Conservation (phyloP, 2,329 filamentous ascomycete genomes). For the Penicillium brevicompactum region DNA sequence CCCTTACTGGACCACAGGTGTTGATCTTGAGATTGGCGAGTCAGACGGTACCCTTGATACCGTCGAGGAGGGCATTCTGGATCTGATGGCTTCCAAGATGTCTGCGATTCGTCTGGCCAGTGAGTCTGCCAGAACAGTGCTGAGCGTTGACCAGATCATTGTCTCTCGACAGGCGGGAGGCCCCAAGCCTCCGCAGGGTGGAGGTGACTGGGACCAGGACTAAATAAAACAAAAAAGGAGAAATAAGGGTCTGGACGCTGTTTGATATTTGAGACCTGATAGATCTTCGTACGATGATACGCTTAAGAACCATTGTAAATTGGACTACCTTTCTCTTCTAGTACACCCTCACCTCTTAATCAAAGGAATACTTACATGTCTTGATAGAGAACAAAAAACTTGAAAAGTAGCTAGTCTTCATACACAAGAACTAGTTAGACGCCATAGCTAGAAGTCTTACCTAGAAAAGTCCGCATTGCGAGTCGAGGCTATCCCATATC, state of each 20-base stretch:
- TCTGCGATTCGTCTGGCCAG: constrained; percentile 98
- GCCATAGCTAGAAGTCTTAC: too few species aligned
- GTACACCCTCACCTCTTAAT: constrained; percentile 7
- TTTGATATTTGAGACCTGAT: constrained; percentile 20
- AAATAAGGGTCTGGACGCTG: constrained; percentile 16
- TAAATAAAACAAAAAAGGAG: constrained; percentile 31
- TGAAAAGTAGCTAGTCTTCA: too few species aligned
- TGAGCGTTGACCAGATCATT: constrained; percentile 98
- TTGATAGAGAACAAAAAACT: background rate
- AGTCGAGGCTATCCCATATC: background rate
- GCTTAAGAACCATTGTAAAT: constrained; percentile 13
- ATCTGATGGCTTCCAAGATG: constrained; percentile 86
- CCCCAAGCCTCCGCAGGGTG: constrained; percentile 93
- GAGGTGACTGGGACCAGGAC: constrained; percentile 76
- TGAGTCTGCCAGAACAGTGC: constrained; percentile 87
- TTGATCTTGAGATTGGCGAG: constrained; percentile 90
- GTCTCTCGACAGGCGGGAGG: constrained; percentile 96
- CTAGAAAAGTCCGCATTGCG: too few species aligned
- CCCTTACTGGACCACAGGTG: constrained; percentile 85
- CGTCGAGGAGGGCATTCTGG: constrained; percentile 84
- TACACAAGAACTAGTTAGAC: too few species aligned
- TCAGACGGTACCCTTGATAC: constrained; percentile 81
- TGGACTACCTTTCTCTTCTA: constrained; percentile 6
- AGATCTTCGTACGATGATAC: constrained; percentile 32
- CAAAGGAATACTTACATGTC: background rate